Evolutionary conservation across 306 rosid species (phyloP), one percentile per base, ranked within the genome.

Genomic region (Malus fusca): DNA sequence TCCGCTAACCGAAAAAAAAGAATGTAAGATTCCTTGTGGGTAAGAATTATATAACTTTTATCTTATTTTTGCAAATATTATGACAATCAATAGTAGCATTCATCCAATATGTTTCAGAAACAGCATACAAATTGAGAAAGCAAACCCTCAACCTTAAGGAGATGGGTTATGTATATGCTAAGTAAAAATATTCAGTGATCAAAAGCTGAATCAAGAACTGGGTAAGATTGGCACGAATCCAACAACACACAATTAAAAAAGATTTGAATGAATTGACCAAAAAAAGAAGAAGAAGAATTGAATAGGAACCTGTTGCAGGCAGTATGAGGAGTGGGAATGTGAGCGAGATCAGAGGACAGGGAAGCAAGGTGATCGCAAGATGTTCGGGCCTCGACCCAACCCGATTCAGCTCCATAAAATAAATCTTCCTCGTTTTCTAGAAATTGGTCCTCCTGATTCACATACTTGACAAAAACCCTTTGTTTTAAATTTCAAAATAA

Each of bases 361-460:
- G 89, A 81, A 42, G 80, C 42, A 13, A 94, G 82, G 75, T 94
- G 97, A 77, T 86, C 89, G 48, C 96, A 91, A 0, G 74, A 81
- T 19, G 86, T 88, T 42, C 85, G 83, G 77, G 97, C 92, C 13
- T 90, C 88, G 13, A 93, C 94, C 96, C 98, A 93, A 62, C 97
- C 97, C 46, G 92, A 87, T 78, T 86, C 88, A 4, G 80, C 87
- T 22, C 93, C 91, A 9, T 68, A 75, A 3, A 77, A 52, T 21
- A 68, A 71, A 13, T 79, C 86, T 33, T 78, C 76, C 13, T 86
- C 92, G 80, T 68, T 88, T 77, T 88, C 90, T 68, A 66, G 85
- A 75, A 80, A 82, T 15, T 75, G 55, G 33, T 71, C 48, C 59
- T 76, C 82, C 87, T 86, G 75, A 82, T 64, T 31, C 25, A 33